phyloP scores from a whole-genome alignment of 345 rosid genomes.

The Linum lewisii region DNA sequence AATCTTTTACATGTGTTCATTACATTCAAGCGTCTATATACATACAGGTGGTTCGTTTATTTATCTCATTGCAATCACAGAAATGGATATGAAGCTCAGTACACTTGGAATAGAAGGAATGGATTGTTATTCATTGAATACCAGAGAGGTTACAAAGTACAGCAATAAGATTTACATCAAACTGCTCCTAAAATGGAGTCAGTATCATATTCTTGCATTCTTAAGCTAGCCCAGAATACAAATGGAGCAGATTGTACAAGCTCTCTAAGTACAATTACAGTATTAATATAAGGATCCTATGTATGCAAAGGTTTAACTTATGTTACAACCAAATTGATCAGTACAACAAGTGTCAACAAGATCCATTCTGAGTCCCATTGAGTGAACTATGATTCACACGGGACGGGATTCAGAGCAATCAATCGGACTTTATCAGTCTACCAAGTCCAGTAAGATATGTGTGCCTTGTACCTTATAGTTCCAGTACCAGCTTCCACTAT shows the following conservation, averaged over 20 bases:
- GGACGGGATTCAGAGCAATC: slow-evolving; percentile 2
- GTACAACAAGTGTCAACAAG: not conserved
- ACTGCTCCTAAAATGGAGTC: not conserved
- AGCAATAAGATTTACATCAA: slow-evolving; percentile 2
- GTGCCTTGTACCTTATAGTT: slow-evolving; percentile 47
- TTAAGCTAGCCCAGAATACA: not conserved
- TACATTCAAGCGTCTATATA: no score
- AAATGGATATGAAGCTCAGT: no score
- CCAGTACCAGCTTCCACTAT: slow-evolving; percentile 91
- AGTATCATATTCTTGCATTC: not conserved
- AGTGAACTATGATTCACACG: slow-evolving; percentile 48
- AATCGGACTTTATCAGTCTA: slow-evolving; percentile 26
- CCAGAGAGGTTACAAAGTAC: slow-evolving; percentile 12
- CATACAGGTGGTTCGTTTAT: no score
- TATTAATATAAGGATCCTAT: slow-evolving; percentile 4
- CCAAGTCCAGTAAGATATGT: slow-evolving; percentile 51
- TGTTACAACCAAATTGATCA: slow-evolving; percentile 20
- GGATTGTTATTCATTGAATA: not conserved
- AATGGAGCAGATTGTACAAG: slow-evolving; percentile 8
- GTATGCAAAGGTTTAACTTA: slow-evolving; percentile 37
- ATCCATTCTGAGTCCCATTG: slow-evolving; percentile 10
- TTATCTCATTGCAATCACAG: no score
- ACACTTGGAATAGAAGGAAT: not conserved
- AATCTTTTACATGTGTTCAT: not conserved
- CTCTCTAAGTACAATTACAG: slow-evolving; percentile 4